These are phyloP conservation scores for Vitis hybrid DNA, from an alignment of 177 flowering plant species.

Conservation along the genomic window DNA sequence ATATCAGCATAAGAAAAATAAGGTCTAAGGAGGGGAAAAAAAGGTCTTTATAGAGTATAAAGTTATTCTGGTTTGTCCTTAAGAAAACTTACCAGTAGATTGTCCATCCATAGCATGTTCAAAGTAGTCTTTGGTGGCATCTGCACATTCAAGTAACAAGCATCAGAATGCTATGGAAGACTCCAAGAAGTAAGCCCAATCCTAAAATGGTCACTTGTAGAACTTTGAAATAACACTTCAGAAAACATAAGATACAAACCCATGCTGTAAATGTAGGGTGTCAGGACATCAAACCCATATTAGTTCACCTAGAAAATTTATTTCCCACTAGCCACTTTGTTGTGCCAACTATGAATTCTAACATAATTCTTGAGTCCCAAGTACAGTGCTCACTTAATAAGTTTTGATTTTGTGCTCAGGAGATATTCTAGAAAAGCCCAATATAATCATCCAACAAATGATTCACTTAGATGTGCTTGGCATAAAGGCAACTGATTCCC, in stretches of 20 bases:
- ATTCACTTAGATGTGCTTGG: not conserved
- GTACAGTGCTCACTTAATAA: not conserved
- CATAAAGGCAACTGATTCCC: not conserved
- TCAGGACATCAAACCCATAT: not conserved
- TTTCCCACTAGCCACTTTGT: not conserved
- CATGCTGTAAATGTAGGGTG: not conserved
- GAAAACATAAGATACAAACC: not conserved
- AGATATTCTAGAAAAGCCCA: not conserved
- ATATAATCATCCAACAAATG: not conserved
- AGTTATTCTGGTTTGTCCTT: not conserved
- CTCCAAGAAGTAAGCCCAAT: not conserved
- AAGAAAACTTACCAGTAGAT: slow-evolving; percentile 30
- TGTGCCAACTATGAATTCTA: not conserved
- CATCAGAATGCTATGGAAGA: not conserved
- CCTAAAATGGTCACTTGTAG: not conserved
- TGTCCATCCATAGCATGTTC: slow-evolving; percentile 38
- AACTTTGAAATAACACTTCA: not conserved
- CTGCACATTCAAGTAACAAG: slow-evolving; percentile 37
- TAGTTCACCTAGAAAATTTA: not conserved
- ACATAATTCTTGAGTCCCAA: not conserved
- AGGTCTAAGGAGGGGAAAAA: too few relatives aligned
- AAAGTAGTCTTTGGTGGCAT: slow-evolving; percentile 68
- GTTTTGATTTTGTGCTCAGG: too few relatives aligned
- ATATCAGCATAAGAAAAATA: too few relatives aligned
- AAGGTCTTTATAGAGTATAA: too few relatives aligned